These are phyloP conservation scores for Fusarium sp. DNA, from an alignment of 2,329 filamentous ascomycete genomes.

Conservation along the genomic window DNA sequence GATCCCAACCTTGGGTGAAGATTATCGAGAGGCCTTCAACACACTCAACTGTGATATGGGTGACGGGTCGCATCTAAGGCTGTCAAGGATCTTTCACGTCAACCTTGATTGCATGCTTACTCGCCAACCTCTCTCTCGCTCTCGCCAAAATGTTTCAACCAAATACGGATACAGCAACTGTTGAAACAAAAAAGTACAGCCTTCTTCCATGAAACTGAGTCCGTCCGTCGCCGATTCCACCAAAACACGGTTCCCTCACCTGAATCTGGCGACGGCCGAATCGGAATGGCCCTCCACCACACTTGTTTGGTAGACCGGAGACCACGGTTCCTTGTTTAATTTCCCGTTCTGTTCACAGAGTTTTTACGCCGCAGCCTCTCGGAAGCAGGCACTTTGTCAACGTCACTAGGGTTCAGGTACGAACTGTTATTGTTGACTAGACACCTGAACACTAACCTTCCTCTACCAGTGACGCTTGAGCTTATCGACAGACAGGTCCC, in stretches of 20 bases:
- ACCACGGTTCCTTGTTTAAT: conserved; percentile 21
- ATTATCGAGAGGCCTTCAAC: neutral
- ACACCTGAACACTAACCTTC: neutral
- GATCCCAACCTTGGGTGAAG: no score
- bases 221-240: conserved; percentile 3
- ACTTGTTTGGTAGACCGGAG: neutral
- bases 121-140: neutral
- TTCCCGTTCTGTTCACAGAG: conserved; percentile 8
- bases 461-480: neutral
- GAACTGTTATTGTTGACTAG: neutral
- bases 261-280: conserved; percentile 31
- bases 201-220: neutral
- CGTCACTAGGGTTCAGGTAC: neutral
- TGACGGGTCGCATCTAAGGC: neutral
- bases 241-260: conserved; percentile 32
- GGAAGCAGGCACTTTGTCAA: neutral
- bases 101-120: conserved; percentile 37
- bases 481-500: neutral
- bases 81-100: neutral
- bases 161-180: neutral
- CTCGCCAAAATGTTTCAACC: neutral
- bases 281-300: neutral
- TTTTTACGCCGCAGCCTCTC: neutral
- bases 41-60: neutral
- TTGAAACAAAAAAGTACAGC: conserved; percentile 13